A percentile compares a stretch with the other conserved stretches of the same genome.
These are phyloP conservation scores for Monosporascus sp. DNA, from an alignment of 2,329 filamentous ascomycete species.

Conservation along the genomic window DNA sequence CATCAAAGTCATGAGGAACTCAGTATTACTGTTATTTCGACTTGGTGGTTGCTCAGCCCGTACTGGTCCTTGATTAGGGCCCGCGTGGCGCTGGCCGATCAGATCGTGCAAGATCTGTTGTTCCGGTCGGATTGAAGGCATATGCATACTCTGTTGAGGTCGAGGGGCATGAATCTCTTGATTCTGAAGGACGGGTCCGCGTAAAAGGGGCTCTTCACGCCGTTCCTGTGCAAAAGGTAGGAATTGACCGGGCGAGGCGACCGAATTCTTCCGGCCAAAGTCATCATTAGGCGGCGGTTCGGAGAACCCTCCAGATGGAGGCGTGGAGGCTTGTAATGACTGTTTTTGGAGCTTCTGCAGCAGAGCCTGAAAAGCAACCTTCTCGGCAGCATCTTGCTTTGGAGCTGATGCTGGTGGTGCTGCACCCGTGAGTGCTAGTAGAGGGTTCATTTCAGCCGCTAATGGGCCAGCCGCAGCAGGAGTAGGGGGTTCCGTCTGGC, in stretches of 20 bases:
- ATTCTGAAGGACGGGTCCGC: constrained; percentile 33
- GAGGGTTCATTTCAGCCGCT: constrained; percentile 21
- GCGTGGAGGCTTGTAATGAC: constrained; percentile 37
- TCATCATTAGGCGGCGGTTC: constrained; percentile 25
- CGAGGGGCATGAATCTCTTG: constrained; percentile 51
- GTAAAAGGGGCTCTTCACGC: constrained; percentile 38
- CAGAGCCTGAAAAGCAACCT: constrained; percentile 79
- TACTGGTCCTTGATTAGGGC: constrained; percentile 44
- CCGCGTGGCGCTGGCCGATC: constrained; percentile 52
- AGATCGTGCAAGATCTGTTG: constrained; percentile 56
- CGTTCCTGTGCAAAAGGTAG: constrained; percentile 41
- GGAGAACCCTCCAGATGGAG: constrained; percentile 30
- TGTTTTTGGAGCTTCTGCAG: constrained; percentile 73
- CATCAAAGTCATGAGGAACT: constrained; percentile 84
- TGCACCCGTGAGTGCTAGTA: constrained; percentile 21
- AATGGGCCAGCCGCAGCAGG: constrained; percentile 31
- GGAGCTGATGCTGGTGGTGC: constrained; percentile 20
- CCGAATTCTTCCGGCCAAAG: constrained; percentile 29
- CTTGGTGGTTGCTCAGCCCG: constrained; percentile 38
- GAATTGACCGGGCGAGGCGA: constrained; percentile 44
- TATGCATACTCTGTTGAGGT: constrained; percentile 41
- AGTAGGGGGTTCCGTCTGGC: constrained; percentile 44
- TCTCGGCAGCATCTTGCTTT: constrained; percentile 59
- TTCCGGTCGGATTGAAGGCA: constrained; percentile 45
- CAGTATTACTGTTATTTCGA: constrained; percentile 58